Evolutionary conservation across 495 filamentous ascomycete species (phyloP), one percentile per base, ranked within the genome.

Genomic region (Daldinia caldariorum): DNA sequence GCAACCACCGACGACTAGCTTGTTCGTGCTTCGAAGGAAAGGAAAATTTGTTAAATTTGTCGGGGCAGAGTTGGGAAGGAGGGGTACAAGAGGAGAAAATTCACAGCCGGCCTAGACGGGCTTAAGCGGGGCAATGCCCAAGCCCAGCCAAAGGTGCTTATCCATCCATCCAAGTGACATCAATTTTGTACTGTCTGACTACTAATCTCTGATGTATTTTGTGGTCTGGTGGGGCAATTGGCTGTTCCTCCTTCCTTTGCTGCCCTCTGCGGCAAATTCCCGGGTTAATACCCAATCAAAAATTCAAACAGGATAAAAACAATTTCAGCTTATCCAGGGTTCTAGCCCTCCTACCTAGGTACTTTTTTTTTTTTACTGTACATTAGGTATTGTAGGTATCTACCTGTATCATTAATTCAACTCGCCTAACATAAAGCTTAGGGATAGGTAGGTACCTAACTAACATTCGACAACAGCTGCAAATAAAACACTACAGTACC

Each of bases 1-100:
- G 74, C 73, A 72, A 77, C 73, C 68, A 76, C 73, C 71, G 71
- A 73, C 73, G 73, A 76, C 71, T 59, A 77, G 56, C 39, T 69
- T 61, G 62, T 71, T 74, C 41, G 59, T 76, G 74, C 74, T 69
- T 73, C 62, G 55, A 61, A 39, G 71, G 47, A 67, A 67, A 61
- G 3, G 66, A 63, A 73, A 69, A n/a, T n/a, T n/a, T n/a, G n/a
- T n/a, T n/a, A n/a, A 73, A 66, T 73, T 70, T 70, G 67, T 70
- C 63, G 57, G 66, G 64, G 59, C 53, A 63, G 54, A 58, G 43
- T 45, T 41, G 63, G 53, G 67, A 54, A 70, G 67, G 64, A 70
- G 70, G 70, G 70, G 66, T 66, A 72, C 65, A 58, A 69, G 70
- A 69, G 50, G 60, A 51, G 61, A 69, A 69, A 69, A 69, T 62